Conservation (phyloP, 352 stramenopile genomes). For the Phytophthora boehmeriae region DNA sequence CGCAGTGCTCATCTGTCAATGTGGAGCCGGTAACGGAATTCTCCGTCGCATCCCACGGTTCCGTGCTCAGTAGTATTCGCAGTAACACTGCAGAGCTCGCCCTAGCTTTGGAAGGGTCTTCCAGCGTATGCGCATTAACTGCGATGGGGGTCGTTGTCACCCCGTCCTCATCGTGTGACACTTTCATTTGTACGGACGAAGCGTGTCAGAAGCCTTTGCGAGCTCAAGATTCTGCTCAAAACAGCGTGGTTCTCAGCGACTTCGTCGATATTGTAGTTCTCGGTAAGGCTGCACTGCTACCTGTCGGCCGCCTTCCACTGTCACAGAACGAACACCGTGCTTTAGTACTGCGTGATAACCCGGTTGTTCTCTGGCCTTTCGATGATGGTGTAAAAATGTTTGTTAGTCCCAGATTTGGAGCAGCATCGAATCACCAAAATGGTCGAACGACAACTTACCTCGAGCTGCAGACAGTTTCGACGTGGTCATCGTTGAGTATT, state of each 20-base stretch:
- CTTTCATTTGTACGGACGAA: conserved; percentile 38
- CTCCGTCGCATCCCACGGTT: conserved; percentile 52
- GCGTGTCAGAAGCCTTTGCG: conserved; percentile 31
- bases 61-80: conserved; percentile 35
- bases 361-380: conserved; percentile 63
- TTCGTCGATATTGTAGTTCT: conserved; percentile 63
- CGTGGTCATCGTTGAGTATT: conserved; percentile 38
- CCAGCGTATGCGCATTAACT: conserved; percentile 34
- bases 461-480: conserved; percentile 9
- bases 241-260: conserved; percentile 44
- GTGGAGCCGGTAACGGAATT: conserved; percentile 42
- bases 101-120: conserved; percentile 5
- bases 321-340: conserved; percentile 53
- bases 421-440: neutral
- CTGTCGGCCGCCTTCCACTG: conserved; percentile 47
- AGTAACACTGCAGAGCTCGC: conserved; percentile 17
- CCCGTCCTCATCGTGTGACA: conserved; percentile 21
- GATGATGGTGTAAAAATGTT: conserved; percentile 39
- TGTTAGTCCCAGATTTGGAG: conserved; percentile 16
- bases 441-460: conserved; percentile 16
- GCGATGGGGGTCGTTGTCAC: conserved; percentile 13
- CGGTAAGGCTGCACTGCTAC: conserved; percentile 43
- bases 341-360: conserved; percentile 68
- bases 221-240: conserved; percentile 15
- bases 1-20: conserved; percentile 36